Base-by-base conservation (phyloP, 2,329 filamentous ascomycete genomes). In the Phialemoniopsis sp. region DNA sequence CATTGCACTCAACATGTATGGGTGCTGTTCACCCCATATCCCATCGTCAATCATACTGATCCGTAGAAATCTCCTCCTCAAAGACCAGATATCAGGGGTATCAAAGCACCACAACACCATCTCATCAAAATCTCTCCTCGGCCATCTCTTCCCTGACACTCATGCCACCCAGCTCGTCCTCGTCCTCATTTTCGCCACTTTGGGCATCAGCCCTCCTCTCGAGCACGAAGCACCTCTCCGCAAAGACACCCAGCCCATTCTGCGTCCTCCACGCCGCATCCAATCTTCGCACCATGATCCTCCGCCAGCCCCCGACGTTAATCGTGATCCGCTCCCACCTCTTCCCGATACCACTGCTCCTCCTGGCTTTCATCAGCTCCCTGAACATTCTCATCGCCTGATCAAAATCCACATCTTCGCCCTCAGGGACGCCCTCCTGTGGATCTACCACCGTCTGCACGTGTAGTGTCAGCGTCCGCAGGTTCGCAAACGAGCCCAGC, bases 241-340 rank as follows among this genome's bases (percentile, higher is more conserved):
- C 69, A 44, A 59, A 72, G 2, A 71, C 50, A 3, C 70, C 70
- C 29, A 56, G 51, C 32, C 56, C 51, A 30, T 72, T 68, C 32
- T 56, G 56, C 32, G 52, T 46, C 42, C 58, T 58, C 70, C 70
- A 73, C 9, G 55, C 54, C 32, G 55, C 53, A 36, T 65, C 56
- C 33, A 69, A 49, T 15, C 70, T 57, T 14, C 70, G 58, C 8
- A 70, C 59, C 65, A 70, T 66, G 32, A 65, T 56, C 10, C 57
- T 61, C 33, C 59, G 60, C 70, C 70, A 73, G 8, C 68, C 70
- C 5, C 70, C 70, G 2, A 73, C 62, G 26, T 70, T 72, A 41
- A 73, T 55, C n/a, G 60, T 64, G 38, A 73, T 59, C 21, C 51
- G 52, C 36, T 52, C 59, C 67, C 66, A 73, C 3, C 44, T 60